Evolutionary conservation across 148 eudicot species (phyloP).

Genomic region (Chenopodium quinoa): DNA sequence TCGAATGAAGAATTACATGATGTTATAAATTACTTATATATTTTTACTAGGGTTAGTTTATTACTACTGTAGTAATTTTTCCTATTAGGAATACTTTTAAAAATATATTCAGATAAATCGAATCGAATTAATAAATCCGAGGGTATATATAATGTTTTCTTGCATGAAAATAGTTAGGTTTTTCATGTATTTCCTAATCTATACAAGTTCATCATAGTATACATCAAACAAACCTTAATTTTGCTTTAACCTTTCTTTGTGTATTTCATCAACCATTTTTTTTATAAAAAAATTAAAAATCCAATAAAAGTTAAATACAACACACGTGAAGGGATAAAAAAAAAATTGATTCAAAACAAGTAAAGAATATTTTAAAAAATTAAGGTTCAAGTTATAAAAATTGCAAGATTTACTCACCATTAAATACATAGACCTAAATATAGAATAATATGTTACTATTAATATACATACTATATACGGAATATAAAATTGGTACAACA

Average conservation of each 20-base stretch:
- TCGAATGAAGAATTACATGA: too few relatives aligned
- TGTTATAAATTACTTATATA: too few relatives aligned
- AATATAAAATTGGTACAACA: too few relatives aligned
- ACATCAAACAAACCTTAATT: background rate
- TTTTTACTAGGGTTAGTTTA: too few relatives aligned
- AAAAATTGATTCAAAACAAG: conserved; percentile 14
- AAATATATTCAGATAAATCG: too few relatives aligned
- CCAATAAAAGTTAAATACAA: background rate
- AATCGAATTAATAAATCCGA: background rate
- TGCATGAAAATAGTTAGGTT: conserved; percentile 14
- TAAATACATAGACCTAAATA: background rate
- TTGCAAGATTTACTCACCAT: background rate
- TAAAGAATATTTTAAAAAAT: background rate
- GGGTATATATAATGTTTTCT: background rate
- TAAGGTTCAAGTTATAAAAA: background rate
- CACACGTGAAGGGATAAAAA: conserved; percentile 14
- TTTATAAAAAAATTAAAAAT: background rate
- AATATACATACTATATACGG: background rate
- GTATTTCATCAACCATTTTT: conserved; percentile 17
- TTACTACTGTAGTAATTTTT: too few relatives aligned
- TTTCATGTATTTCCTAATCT: conserved; percentile 12
- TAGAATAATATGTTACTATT: background rate
- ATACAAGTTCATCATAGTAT: conserved; percentile 17
- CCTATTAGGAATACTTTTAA: too few relatives aligned
- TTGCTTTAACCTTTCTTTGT: conserved; percentile 2